phyloP scores from a whole-genome alignment of 768 basidiomycete genomes.

The Hygrocybe punicea region DNA sequence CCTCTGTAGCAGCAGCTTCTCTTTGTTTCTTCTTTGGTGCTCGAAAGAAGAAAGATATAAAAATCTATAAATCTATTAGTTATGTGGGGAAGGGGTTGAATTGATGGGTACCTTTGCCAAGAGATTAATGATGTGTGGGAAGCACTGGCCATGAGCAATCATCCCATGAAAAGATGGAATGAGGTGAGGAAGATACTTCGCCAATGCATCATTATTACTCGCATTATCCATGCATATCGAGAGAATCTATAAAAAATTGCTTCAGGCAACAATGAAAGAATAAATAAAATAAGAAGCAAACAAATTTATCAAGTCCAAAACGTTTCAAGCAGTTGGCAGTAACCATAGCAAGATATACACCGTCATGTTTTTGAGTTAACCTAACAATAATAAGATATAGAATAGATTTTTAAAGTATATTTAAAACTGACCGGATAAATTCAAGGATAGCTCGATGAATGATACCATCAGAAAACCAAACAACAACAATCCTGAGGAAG shows the following conservation, averaged over 20 bases:
- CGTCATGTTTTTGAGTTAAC: slow-evolving; percentile 26
- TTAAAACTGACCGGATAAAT: slow-evolving; percentile 27
- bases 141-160: slow-evolving; percentile 19
- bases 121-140: slow-evolving; percentile 34
- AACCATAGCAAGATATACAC: slow-evolving; percentile 27
- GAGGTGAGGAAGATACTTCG: slow-evolving; percentile 13
- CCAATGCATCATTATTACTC: slow-evolving; percentile 27
- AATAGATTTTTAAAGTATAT: too few species aligned
- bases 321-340: slow-evolving; percentile 24
- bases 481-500: slow-evolving; percentile 33
- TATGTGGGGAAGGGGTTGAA: not conserved
- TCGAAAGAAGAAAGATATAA: slow-evolving; percentile 29
- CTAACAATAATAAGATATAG: slow-evolving; percentile 11
- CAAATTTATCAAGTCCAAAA: slow-evolving; percentile 24
- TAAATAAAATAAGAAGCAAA: slow-evolving; percentile 14
- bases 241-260: slow-evolving; percentile 20
- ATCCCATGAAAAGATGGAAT: slow-evolving; percentile 25
- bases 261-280: not conserved
- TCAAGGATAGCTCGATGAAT: slow-evolving; percentile 32
- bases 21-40: slow-evolving; percentile 18
- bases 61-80: slow-evolving; percentile 16
- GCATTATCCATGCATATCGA: slow-evolving; percentile 34
- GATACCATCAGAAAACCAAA: slow-evolving; percentile 25
- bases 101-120: slow-evolving; percentile 31
- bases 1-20: too few species aligned